Evolutionary conservation across 805 yeast genomes (phyloP), one percentile per base, ranked within the genome.

Genomic region (Debaryomyces hansenii): DNA sequence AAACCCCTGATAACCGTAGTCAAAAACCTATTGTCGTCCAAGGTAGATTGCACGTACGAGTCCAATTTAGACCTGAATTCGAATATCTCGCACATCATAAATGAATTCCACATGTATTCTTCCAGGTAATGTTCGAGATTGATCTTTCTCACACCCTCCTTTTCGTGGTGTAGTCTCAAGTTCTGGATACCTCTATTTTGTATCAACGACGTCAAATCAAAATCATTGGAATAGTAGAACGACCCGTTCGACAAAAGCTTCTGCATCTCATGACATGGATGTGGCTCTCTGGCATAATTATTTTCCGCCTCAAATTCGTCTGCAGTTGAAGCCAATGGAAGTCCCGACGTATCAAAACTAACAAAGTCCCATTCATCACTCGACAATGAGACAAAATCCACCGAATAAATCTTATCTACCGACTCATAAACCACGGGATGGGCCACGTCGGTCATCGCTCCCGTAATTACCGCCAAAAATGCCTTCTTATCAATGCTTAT

Each of bases 71-170:
- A 77, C 50, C 96, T 75, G 65, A 86, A 91, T 39, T 80, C 77
- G 51, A 89, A 73, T 42, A 92, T 77, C 51, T 90, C 96, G 45
- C 83, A 78, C 84, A 91, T 85, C 84, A 94, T 81, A 63, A 87
- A 92, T 6, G 87, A 79, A 63, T 94, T 94, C 99, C 99, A 94
- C 98, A 94, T 92, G 62, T 87, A 94, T 54, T 90, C 91, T 41
- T 82, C 83, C 60, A 86, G 92, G 54, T 80, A 85, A 39, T 87
- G 73, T 24, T 61, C 61, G 10, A 45, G 41, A n/a, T 51, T 48
- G 12, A 48, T 38, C n/a, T 49, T 41, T 14, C 42, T 42, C 8
- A 28, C 21, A 3, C 42, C 49, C 7, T 20, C 33, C 1, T 42
- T 41, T 10, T 46, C 46, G 2, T 44, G 41, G 6, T 44, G 37